A percentile compares a stretch with the other conserved stretches of the same genome.
Evolutionary conservation across 1,139 yeast species (phyloP).

Genomic region (Diutina sp.): DNA sequence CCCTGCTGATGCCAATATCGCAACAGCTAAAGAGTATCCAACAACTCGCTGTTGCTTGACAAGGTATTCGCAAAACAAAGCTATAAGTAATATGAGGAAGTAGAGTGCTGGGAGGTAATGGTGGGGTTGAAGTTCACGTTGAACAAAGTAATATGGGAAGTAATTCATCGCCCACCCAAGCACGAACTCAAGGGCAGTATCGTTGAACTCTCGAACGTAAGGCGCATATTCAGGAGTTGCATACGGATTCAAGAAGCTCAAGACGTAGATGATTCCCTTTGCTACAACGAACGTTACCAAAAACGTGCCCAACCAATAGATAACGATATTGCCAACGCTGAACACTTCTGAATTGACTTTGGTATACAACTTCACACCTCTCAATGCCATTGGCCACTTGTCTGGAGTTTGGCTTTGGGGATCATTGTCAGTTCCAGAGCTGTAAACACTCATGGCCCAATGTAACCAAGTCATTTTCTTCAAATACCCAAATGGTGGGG

Average conservation of each 20-base stretch:
- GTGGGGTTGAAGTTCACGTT: constrained; percentile 22
- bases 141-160: constrained; percentile 20
- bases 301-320: constrained; percentile 17
- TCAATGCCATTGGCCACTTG: constrained; percentile 21
- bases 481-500: constrained; percentile 12
- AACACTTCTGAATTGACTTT: constrained; percentile 13
- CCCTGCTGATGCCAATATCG: constrained; percentile 8
- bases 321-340: constrained; percentile 22
- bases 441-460: constrained; percentile 19
- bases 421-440: constrained; percentile 15
- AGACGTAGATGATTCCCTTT: constrained; percentile 11
- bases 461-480: constrained; percentile 23
- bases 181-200: constrained; percentile 13
- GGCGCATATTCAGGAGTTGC: constrained; percentile 8
- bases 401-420: constrained; percentile 19
- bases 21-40: constrained; percentile 10
- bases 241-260: constrained; percentile 24
- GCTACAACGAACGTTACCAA: constrained; percentile 9
- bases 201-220: constrained; percentile 10
- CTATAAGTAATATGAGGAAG: constrained; percentile 19
- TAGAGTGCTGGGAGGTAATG: constrained; percentile 27
- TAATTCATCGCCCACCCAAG: constrained; percentile 26
- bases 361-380: neutral
- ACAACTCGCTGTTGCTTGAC: constrained; percentile 9
- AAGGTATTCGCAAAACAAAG: constrained; percentile 21